These are phyloP conservation scores for Penicillium sp. DNA, from an alignment of 2,329 filamentous ascomycete species.

Conservation along the genomic window DNA sequence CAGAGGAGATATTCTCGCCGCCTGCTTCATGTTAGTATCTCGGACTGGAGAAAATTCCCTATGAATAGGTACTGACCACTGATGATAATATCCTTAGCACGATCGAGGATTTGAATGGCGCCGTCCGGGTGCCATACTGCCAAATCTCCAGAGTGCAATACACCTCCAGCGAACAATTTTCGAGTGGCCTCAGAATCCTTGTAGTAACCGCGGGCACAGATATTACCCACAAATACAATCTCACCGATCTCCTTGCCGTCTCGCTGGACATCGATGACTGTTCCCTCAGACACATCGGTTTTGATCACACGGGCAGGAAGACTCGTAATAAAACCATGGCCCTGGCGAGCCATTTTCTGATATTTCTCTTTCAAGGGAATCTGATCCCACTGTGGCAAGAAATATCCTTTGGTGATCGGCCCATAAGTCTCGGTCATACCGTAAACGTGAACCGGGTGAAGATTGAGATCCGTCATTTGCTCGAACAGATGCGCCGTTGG, in stretches of 20 bases:
- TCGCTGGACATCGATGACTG: conserved; percentile 65
- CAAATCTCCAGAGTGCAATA: conserved; percentile 84
- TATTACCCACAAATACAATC: conserved; percentile 86
- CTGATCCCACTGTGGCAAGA: conserved; percentile 79
- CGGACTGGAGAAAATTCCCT: neutral
- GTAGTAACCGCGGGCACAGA: conserved; percentile 88
- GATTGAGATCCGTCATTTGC: conserved; percentile 84
- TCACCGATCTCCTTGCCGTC: conserved; percentile 78
- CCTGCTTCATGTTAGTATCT: conserved; percentile 51
- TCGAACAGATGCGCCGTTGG: conserved; percentile 89
- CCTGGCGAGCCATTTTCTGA: conserved; percentile 87
- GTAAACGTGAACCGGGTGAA: conserved; percentile 91
- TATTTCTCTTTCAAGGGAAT: conserved; percentile 77
- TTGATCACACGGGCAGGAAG: conserved; percentile 81
- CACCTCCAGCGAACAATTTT: conserved; percentile 85
- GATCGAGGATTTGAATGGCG: conserved; percentile 85
- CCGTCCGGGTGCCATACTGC: conserved; percentile 93
- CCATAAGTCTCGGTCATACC: conserved; percentile 88
- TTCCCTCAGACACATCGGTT: conserved; percentile 67
- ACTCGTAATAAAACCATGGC: conserved; percentile 84
- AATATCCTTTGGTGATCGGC: conserved; percentile 91
- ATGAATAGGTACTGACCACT: conserved; percentile 61
- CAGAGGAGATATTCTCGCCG: conserved; percentile 94
- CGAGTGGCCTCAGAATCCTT: conserved; percentile 83
- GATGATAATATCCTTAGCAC: conserved; percentile 98